These are phyloP conservation scores for Hypericum perforatum DNA, from an alignment of 345 rosid genomes.

Conservation along the genomic window DNA sequence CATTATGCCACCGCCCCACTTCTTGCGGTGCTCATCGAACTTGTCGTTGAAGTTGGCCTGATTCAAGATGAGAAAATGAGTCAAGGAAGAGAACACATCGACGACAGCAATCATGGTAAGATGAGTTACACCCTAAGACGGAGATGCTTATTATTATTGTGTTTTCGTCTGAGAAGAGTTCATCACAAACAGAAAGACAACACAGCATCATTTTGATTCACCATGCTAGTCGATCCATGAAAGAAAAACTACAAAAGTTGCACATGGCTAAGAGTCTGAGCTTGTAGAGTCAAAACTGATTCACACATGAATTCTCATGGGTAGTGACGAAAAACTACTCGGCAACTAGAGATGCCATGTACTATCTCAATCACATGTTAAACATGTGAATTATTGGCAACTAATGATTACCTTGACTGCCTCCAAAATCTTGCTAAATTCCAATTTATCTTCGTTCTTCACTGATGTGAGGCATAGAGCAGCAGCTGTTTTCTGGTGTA, in stretches of 20 bases:
- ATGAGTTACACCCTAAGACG: too few species aligned
- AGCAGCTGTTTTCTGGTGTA: not conserved
- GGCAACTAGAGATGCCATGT: not conserved
- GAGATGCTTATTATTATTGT: too few species aligned
- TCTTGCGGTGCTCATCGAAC: not conserved
- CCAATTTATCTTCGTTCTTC: not conserved
- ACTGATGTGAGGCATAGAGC: not conserved
- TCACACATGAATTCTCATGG: not conserved
- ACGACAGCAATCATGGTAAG: too few species aligned
- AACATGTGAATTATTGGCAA: not conserved
- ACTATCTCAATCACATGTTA: not conserved
- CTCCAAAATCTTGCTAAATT: not conserved
- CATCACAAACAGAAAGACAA: too few species aligned
- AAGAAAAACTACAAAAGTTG: too few species aligned
- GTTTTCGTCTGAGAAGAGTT: too few species aligned
- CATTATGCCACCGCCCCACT: not conserved
- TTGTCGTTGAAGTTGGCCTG: slow-evolving; percentile 2
- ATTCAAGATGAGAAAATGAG: too few species aligned
- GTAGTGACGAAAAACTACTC: not conserved
- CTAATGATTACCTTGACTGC: not conserved
- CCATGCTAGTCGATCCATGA: too few species aligned
- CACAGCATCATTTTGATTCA: too few species aligned
- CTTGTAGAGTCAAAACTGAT: too few species aligned
- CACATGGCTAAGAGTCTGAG: too few species aligned
- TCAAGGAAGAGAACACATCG: too few species aligned